Base-by-base conservation (phyloP, 805 yeast genomes). In the Suhomyces sp. region DNA sequence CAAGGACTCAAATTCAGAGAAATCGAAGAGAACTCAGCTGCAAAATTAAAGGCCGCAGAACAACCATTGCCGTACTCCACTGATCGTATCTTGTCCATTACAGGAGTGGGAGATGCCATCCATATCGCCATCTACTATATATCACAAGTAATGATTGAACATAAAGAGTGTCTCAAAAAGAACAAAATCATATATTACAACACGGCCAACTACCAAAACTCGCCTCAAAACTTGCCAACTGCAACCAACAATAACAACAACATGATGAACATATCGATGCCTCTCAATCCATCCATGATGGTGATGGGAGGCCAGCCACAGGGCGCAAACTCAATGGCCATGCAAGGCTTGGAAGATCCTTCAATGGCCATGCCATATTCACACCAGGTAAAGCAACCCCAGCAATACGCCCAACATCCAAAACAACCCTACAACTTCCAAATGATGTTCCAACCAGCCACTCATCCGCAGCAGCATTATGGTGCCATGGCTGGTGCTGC, bases 51-150 rank as follows among this genome's bases (percentile, higher is more conserved):
- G 57, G 94, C 96, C 2, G 87, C 86, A 21, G 89, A 86, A 41
- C 81, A 82, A 44, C 80, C 85, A 13, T 70, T 90, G 57, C 88
- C 94, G 1, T 80, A 79, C 54, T 86, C 93, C 0, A 88, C 91
- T 13, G 97, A 90, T 65, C 77, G 96, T 53, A 75, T 87, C 19
- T 71, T 90, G 46, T 76, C 83, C 21, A 79, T 89, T 6, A 73
- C 79, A 4, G 96, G 96, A 6, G 93, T 87, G 12, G 90, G 91
- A 1, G 96, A 89, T 69, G 91, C 96, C 1, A 81, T 90, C 41
- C 96, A 88, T 63, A 87, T 89, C 58, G 96, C 96, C 8, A 75
- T 84, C 0, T 88, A 85, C 67, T 86, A 85, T 63, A 77, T 87
- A 51, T 84, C 87, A 1, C 87, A 84, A 65, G 85, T 87, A 3